These are phyloP conservation scores for Paraurostyla sp. DNA, from an alignment of 73 alveolate species.

Conservation along the genomic window DNA sequence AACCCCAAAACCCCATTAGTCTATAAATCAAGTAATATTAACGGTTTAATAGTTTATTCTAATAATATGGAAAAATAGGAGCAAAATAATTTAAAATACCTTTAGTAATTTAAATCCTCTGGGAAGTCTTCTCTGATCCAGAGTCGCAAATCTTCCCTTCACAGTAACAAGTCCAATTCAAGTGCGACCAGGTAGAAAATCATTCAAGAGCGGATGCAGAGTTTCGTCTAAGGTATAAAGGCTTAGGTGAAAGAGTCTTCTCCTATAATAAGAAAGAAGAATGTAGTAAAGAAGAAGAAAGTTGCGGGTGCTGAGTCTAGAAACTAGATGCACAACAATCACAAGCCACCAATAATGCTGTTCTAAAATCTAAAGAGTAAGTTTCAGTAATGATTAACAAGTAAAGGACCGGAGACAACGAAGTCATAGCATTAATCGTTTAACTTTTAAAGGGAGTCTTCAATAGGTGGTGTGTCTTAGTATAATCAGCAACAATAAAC, in stretches of 20 bases:
- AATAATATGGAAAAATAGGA: not conserved
- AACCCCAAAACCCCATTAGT: too few relatives aligned
- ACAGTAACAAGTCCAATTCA: not conserved
- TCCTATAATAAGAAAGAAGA: not conserved
- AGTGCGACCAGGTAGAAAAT: not conserved
- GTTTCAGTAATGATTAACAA: not conserved
- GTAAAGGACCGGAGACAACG: constrained; percentile 38
- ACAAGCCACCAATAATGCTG: not conserved
- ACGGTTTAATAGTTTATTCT: not conserved
- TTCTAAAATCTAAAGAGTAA: not conserved
- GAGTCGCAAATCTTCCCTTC: not conserved
- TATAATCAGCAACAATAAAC: not conserved
- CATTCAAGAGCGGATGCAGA: not conserved
- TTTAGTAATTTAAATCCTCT: not conserved
- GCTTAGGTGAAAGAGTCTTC: not conserved
- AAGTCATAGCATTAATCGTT: not conserved
- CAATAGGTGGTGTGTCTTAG: not conserved
- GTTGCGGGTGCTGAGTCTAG: not conserved
- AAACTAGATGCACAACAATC: not conserved
- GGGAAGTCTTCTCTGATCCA: not conserved
- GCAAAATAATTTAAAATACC: not conserved
- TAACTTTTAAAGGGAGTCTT: not conserved
- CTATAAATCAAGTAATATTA: too few relatives aligned
- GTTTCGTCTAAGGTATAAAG: not conserved
- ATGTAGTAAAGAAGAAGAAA: not conserved